Conservation (phyloP, 2,329 filamentous ascomycete genomes). For the Dactylellina drechsleri region DNA sequence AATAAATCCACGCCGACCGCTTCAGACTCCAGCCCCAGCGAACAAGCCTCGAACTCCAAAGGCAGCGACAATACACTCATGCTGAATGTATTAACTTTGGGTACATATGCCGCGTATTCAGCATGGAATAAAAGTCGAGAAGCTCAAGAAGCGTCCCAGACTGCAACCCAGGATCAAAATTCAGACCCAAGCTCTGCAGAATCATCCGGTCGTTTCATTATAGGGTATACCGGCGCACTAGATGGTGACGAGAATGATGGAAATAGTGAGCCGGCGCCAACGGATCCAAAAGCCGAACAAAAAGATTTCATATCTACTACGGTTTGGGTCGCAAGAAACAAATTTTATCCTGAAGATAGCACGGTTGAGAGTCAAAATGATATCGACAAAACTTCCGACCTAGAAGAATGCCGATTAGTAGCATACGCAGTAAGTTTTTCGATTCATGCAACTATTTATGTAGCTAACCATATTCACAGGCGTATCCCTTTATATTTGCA, state of each 20-base stretch:
- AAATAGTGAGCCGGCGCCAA: slow-evolving; percentile 6
- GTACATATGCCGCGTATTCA: slow-evolving; percentile 56
- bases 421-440: slow-evolving; percentile 56
- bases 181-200: slow-evolving; percentile 19
- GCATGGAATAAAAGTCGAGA: slow-evolving; percentile 47
- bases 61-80: slow-evolving; percentile 43
- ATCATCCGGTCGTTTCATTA: slow-evolving; percentile 55
- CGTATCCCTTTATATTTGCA: slow-evolving; percentile 76
- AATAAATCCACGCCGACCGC: slow-evolving; percentile 11
- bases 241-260: slow-evolving; percentile 50
- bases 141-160: slow-evolving; percentile 25
- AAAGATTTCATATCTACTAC: slow-evolving; percentile 45
- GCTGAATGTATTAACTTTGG: slow-evolving; percentile 57
- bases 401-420: slow-evolving; percentile 57
- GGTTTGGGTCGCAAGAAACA: slow-evolving; percentile 36
- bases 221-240: slow-evolving; percentile 57
- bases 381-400: slow-evolving; percentile 33
- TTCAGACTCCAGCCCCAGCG: slow-evolving; percentile 12
- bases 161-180: slow-evolving; percentile 5
- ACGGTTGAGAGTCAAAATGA: slow-evolving; percentile 29
- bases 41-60: slow-evolving; percentile 20
- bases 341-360: slow-evolving; percentile 4
- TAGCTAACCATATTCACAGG: slow-evolving; percentile 34
- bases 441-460: background rate
- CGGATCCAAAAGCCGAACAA: slow-evolving; percentile 16